Base-by-base conservation (phyloP, 164 flowering plant genomes). In the Liriodendron chinense region DNA sequence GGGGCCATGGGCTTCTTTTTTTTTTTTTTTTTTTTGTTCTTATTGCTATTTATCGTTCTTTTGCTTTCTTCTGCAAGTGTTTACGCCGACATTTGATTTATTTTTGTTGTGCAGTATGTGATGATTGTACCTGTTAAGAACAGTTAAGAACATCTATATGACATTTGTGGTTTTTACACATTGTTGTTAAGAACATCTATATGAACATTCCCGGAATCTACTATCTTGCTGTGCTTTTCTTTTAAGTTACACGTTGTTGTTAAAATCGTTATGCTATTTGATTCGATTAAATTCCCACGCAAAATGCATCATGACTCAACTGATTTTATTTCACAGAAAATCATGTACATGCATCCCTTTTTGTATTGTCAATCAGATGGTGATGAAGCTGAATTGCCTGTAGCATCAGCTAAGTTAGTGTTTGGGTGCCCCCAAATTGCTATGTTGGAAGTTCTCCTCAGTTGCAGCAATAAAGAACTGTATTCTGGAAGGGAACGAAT, bases 61-160 rank as follows among this genome's bases (percentile, higher is more conserved):
- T 63, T 63, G 10, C 20, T 1, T 63, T 63, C 65, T 22, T 63
- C 65, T 20, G 65, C 65, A 63, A 63, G 65, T 63, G 24, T 64
- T 21, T 22, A 22, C 67, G 21, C 26, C 21, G 24, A 12, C 28
- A 65, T 65, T 14, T 68, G 65, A 62, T 70, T 73, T 24, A 68
- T 53, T 73, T 73, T 72, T 76, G 78, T 34, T 72, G 28, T 61
- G 64, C 13, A 14, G 9, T 62, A 24, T 74, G 20, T 43, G 9
- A 65, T 21, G 68, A 65, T 24, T 65, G 68, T 65, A 65, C 34
- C 22, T 12, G 68, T 23, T 25, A 65, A 64, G 67, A 10, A 64
- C 67, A 8, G 2, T 9, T 64, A 25, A 65, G 68, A 65, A 65
- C 68, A 65, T 53, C 18, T 53, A 53, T 53, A 53, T 12, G 16